Evolutionary conservation across 2,329 filamentous ascomycete species (phyloP), one percentile per base, ranked within the genome.

Genomic region (Colletotrichum musicola): DNA sequence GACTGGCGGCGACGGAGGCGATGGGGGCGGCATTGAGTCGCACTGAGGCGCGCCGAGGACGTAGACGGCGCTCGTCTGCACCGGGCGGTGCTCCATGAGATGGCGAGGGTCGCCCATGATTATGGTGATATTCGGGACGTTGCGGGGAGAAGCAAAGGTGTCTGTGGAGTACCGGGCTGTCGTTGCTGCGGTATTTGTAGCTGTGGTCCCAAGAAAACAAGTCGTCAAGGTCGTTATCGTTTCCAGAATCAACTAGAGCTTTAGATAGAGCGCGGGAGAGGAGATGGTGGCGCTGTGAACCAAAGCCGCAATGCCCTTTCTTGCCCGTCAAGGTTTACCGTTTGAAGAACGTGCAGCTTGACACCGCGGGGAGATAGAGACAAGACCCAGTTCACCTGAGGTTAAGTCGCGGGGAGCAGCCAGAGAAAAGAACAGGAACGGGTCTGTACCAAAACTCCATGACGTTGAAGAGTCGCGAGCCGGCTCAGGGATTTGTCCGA

Each of bases 51-150:
- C 74, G 18, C 81, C 79, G 25, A 85, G 79, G 10, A 86, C 76
- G 47, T 85, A 84, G 25, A 86, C 84, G 30, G 84, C 83, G 72
- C 84, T 86, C 68, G 82, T 86, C 73, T 86, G 84, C 22, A 86
- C 82, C 4, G 81, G 82, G n/a, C 79, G 79, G 63, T 81, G 79
- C 64, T 81, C 77, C 38, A 38, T 53, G 20, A 56, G 62, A 13
- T 68, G 68, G 25, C 53, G 64, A 22, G 30, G 30, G 30, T 71
- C 68, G 27, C 64, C 68, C 70, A 71, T 71, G 20, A 35, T 35
- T 35, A 9, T 51, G 40, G 27, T 68, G 25, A 49, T 56, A 25
- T 13, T 13, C 14, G 44, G n/a, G 14, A 7, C 18, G 44, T 27
- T n/a, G 9, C 13, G 16, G 20, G 14, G 18, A n/a, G 16, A 35